These are phyloP conservation scores for Kurtzmaniella natalensis DNA, from an alignment of 1,139 yeast species.

Conservation along the genomic window DNA sequence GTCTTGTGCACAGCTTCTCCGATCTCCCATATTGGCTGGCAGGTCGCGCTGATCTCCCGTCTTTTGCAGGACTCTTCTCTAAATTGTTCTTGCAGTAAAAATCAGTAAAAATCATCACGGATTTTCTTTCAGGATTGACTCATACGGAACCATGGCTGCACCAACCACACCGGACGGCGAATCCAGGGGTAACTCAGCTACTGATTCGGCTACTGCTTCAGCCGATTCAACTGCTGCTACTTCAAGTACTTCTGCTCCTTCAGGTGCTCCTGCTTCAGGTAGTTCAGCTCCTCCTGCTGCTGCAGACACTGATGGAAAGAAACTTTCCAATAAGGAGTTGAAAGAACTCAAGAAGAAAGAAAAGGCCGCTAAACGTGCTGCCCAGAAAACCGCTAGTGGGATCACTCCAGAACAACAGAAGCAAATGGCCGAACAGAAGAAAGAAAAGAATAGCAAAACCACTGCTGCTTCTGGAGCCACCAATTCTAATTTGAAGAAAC, in stretches of 20 bases:
- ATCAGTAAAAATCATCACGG: no score
- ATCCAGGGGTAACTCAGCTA: no score
- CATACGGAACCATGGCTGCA: no score
- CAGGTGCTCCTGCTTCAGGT: background rate
- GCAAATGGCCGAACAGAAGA: constrained; percentile 37
- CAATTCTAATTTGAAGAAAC: constrained; percentile 52
- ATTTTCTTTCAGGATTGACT: no score
- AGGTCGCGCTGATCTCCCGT: no score
- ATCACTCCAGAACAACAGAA: constrained; percentile 42
- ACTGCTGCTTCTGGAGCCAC: constrained; percentile 26
- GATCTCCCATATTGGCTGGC: no score
- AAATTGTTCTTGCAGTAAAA: no score
- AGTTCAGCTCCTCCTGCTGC: constrained; percentile 5
- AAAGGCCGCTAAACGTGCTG: constrained; percentile 85
- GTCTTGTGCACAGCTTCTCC: no score
- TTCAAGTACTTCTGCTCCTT: background rate
- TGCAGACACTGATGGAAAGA: constrained; percentile 12
- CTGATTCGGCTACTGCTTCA: no score
- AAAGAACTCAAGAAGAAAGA: constrained; percentile 86
- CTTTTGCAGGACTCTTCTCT: no score
- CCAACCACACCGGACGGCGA: no score
- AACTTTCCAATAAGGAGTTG: constrained; percentile 72
- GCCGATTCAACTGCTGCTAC: no score
- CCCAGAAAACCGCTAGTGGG: constrained; percentile 54
- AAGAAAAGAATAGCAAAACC: constrained; percentile 36